These are phyloP conservation scores for Aspergillus sojae DNA, from an alignment of 2,329 filamentous ascomycete genomes.

Conservation along the genomic window DNA sequence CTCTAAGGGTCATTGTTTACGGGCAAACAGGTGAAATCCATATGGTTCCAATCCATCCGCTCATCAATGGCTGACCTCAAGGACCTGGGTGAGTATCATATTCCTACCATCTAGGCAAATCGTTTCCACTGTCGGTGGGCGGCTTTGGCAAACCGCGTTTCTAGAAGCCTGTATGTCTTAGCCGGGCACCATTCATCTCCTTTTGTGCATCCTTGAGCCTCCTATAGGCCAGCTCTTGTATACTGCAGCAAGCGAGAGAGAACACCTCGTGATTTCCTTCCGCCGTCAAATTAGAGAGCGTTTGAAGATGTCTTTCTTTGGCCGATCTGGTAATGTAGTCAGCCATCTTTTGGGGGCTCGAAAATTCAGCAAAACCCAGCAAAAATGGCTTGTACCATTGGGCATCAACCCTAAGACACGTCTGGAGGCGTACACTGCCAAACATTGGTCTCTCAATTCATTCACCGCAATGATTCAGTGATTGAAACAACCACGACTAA, in stretches of 20 bases:
- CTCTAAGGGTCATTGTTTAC: too few relatives aligned
- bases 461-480: neutral
- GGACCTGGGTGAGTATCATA: neutral
- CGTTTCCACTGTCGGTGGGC: neutral
- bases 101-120: neutral
- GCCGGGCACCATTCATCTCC: neutral
- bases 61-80: neutral
- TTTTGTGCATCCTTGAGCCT: neutral
- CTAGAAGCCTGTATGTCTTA: neutral
- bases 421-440: neutral
- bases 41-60: neutral
- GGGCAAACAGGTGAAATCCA: too few relatives aligned
- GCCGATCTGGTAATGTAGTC: neutral
- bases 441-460: neutral
- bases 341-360: neutral
- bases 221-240: neutral
- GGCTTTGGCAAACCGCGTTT: neutral
- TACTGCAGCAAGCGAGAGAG: neutral
- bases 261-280: neutral
- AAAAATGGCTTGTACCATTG: neutral
- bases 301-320: neutral
- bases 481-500: neutral
- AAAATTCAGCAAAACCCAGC: neutral
- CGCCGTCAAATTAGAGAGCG: neutral
- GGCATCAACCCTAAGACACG: neutral